Conservation (phyloP, 2,329 filamentous ascomycete genomes). For the Laburnicola sp. region DNA sequence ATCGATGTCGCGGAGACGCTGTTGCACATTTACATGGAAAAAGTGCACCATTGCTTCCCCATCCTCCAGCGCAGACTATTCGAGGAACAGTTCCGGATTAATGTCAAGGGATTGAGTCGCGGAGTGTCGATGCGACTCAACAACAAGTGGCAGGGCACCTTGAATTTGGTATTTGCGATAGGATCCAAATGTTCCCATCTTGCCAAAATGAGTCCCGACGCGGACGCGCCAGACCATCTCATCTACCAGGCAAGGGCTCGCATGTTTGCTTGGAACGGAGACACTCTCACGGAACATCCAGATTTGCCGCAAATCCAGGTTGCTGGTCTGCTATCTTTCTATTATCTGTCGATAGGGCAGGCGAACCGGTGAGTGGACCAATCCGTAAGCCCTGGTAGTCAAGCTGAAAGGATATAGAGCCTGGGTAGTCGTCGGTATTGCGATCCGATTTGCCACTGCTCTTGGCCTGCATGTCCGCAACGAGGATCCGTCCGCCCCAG, state of each 20-base stretch:
- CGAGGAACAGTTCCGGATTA: slow-evolving; percentile 39
- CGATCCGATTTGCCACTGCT: slow-evolving; percentile 42
- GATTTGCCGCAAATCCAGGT: slow-evolving; percentile 47
- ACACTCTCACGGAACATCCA: slow-evolving; percentile 36
- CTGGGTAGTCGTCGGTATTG: slow-evolving; percentile 44
- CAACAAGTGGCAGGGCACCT: slow-evolving; percentile 43
- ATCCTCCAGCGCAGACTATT: slow-evolving; percentile 42
- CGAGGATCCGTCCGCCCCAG: slow-evolving; percentile 32
- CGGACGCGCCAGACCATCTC: slow-evolving; percentile 38
- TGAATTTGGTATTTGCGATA: slow-evolving; percentile 51
- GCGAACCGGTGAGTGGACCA: slow-evolving; percentile 44
- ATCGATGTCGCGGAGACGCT: slow-evolving; percentile 37
- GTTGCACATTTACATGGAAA: slow-evolving; percentile 43
- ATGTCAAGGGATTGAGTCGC: slow-evolving; percentile 27
- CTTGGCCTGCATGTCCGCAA: slow-evolving; percentile 48
- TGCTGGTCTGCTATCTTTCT: slow-evolving; percentile 45
- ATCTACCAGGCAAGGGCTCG: slow-evolving; percentile 47
- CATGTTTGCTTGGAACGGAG: slow-evolving; percentile 35
- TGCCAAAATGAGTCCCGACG: slow-evolving; percentile 29
- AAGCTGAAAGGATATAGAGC: slow-evolving; percentile 33
- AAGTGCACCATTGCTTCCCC: slow-evolving; percentile 46
- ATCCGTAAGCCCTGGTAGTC: background rate
- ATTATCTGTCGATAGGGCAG: slow-evolving; percentile 46
- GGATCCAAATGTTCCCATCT: slow-evolving; percentile 46
- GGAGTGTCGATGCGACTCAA: slow-evolving; percentile 24